These are phyloP conservation scores for Trichoderma pleuroti DNA, from an alignment of 2,329 filamentous ascomycete species.

Conservation along the genomic window DNA sequence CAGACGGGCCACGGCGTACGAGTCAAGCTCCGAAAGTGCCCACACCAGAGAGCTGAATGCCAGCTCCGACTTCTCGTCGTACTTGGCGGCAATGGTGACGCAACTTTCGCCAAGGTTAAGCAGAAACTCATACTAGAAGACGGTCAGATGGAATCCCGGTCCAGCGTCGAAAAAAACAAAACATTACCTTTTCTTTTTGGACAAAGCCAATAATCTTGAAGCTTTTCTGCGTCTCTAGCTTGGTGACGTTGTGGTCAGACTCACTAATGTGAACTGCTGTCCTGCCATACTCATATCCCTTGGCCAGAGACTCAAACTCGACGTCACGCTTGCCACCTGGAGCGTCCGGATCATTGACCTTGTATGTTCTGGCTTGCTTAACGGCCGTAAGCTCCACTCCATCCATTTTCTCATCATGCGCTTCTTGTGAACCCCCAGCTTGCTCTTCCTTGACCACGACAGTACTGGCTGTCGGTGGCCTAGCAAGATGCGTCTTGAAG, in stretches of 20 bases:
- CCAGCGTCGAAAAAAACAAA: background rate
- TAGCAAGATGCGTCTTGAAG: slow-evolving; percentile 76
- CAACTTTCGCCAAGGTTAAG: slow-evolving; percentile 79
- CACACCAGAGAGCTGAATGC: slow-evolving; percentile 87
- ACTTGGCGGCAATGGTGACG: slow-evolving; percentile 71
- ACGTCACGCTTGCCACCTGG: slow-evolving; percentile 80
- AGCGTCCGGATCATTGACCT: slow-evolving; percentile 69
- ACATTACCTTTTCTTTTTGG: slow-evolving; percentile 60
- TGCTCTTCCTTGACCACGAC: slow-evolving; percentile 61
- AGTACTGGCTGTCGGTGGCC: slow-evolving; percentile 70
- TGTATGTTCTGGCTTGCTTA: slow-evolving; percentile 75
- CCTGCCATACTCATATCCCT: slow-evolving; percentile 88
- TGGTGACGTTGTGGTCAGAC: slow-evolving; percentile 84
- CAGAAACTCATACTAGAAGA: slow-evolving; percentile 69
- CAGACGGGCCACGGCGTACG: slow-evolving; percentile 80
- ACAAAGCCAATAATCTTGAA: slow-evolving; percentile 89
- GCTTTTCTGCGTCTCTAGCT: slow-evolving; percentile 69
- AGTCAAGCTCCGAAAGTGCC: slow-evolving; percentile 78
- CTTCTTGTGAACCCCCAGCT: slow-evolving; percentile 48
- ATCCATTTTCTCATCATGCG: slow-evolving; percentile 47
- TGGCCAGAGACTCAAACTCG: slow-evolving; percentile 77
- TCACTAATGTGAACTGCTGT: slow-evolving; percentile 88
- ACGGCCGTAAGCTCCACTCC: slow-evolving; percentile 63
- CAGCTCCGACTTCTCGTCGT: slow-evolving; percentile 76
- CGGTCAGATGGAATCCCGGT: background rate